Evolutionary conservation across 805 yeast species (phyloP), one percentile per base, ranked within the genome.

Genomic region (Wickerhamomyces canadensis): DNA sequence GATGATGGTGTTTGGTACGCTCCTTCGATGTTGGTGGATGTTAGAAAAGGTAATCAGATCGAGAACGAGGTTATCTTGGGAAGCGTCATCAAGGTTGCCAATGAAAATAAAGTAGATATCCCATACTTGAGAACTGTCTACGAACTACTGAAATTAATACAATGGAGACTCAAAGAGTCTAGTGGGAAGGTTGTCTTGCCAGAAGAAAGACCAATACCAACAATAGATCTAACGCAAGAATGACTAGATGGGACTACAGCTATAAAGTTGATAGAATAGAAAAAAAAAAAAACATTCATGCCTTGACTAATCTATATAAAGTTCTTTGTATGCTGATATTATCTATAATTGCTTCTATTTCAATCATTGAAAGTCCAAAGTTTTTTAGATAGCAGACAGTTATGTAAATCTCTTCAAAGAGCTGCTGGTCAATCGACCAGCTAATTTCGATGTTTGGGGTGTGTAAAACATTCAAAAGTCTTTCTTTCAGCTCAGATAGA

Each of bases 11-110:
- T 62, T 25, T 74, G 70, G 60, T 83, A 74, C 54, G 67, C 70
- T 35, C 91, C 91, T 3, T 80, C 88, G 4, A 83, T 83, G 91
- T 61, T 72, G 43, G 82, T 80, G 10, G 93, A 83, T 52, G 69
- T 70, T 16, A 62, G 73, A 35, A 78, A 80, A 45, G 76, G 78
- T 19, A 79, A 82, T 51, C 77, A 78, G 33, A 72, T 84, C 46
- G 94, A 85, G 57, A 58, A 78, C 21, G 88, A 84, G 50, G 81
- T 74, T 17, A 80, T 85, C 42, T 61, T 83, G 35, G 89, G 91
- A 4, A 84, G 80, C 49, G 67, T 82, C 0, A 49, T 82, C 35
- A 57, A 57, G 14, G 64, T 72, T 28, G 84, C 81, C 9, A 58
- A 61, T 29, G 67, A 67, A 43, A 44, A 52, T 8, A 60, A 64